Conservation (phyloP, 2,329 filamentous ascomycete species). For the Periconia sp. region DNA sequence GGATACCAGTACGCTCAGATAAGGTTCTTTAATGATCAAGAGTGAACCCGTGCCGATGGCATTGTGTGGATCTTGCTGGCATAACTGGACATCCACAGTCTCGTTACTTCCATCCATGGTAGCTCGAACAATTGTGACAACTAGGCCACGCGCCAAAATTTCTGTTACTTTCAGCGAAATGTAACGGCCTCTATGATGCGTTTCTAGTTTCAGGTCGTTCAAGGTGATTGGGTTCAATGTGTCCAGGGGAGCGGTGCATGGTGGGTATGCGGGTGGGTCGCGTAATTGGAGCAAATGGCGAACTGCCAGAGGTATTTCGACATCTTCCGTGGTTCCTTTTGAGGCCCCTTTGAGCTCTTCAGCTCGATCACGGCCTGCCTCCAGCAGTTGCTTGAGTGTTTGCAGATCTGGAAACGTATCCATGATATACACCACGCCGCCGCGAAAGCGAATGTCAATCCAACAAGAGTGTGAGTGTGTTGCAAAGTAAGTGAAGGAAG, state of each 20-base stretch:
- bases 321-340: too few relatives aligned
- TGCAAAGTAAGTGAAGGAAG: too few relatives aligned
- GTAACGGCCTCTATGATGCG: slow-evolving; percentile 44
- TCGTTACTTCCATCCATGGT: neutral
- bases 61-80: slow-evolving; percentile 38
- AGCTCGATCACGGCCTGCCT: too few relatives aligned
- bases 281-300: slow-evolving; percentile 10
- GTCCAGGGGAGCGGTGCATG: slow-evolving; percentile 14
- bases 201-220: slow-evolving; percentile 39
- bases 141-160: slow-evolving; percentile 20
- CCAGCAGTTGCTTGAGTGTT: too few relatives aligned
- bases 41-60: slow-evolving; percentile 21
- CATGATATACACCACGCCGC: too few relatives aligned
- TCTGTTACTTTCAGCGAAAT: slow-evolving; percentile 30
- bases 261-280: slow-evolving; percentile 20
- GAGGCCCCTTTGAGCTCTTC: too few relatives aligned
- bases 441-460: too few relatives aligned
- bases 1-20: slow-evolving; percentile 47
- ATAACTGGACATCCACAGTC: neutral
- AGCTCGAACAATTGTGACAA: neutral
- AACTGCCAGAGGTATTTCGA: too few relatives aligned
- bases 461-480: too few relatives aligned
- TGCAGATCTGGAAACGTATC: too few relatives aligned
- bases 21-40: slow-evolving; percentile 58
- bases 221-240: slow-evolving; percentile 25